These are phyloP conservation scores for Simplicillium aogashimaense DNA, from an alignment of 2,329 filamentous ascomycete species.

Conservation along the genomic window DNA sequence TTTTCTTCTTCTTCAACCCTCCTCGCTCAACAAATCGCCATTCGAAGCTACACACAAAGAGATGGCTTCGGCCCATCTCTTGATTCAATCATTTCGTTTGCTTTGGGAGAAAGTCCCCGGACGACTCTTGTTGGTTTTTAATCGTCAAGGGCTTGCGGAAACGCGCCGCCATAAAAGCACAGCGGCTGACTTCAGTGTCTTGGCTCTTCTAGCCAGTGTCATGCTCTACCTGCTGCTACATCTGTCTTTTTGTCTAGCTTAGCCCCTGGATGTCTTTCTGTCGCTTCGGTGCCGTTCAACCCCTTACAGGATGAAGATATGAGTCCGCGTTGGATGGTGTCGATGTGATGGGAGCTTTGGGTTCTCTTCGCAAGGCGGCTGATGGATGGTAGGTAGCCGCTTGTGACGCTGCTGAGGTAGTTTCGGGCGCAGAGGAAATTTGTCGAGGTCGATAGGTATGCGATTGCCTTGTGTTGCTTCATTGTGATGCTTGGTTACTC, in stretches of 20 bases:
- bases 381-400: conserved; percentile 32
- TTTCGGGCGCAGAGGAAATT: conserved; percentile 50
- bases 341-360: conserved; percentile 11
- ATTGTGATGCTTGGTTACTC: conserved; percentile 65
- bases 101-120: conserved; percentile 99
- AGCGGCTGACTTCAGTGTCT: conserved; percentile 72
- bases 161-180: conserved; percentile 99
- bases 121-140: conserved; percentile 46
- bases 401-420: conserved; percentile 33
- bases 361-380: conserved; percentile 14
- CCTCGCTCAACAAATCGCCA: conserved; percentile 99
- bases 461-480: conserved; percentile 62
- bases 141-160: conserved; percentile 60
- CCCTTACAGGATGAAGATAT: conserved; percentile 74
- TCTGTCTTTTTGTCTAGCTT: conserved; percentile 25
- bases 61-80: conserved; percentile 33
- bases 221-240: conserved; percentile 34
- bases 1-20: conserved; percentile 44
- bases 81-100: conserved; percentile 30
- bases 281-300: conserved; percentile 22
- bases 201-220: conserved; percentile 32
- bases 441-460: conserved; percentile 98
- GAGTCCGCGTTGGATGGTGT: conserved; percentile 50
- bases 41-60: conserved; percentile 92
- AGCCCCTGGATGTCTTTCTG: conserved; percentile 18